Percentiles rank a stretch among this genome's conserved stretches.
These are phyloP conservation scores for Pleurotus sapidus DNA, from an alignment of 768 basidiomycete species.

Conservation along the genomic window DNA sequence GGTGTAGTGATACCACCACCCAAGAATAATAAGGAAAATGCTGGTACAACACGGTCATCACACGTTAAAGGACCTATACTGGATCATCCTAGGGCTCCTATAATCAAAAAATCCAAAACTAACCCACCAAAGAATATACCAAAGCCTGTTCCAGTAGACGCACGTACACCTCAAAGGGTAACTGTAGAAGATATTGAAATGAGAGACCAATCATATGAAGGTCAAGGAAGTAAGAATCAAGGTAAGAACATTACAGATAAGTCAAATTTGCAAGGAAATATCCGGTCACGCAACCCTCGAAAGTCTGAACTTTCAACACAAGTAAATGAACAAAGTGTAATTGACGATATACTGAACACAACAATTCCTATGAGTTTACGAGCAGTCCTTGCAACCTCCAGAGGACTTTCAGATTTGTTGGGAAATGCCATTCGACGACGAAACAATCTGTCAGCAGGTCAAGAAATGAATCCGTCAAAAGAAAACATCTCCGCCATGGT, in stretches of 20 bases:
- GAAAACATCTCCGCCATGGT: too few species aligned
- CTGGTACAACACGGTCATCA: not conserved
- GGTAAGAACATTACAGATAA: not conserved
- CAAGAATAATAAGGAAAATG: not conserved
- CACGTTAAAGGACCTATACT: not conserved
- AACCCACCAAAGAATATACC: not conserved
- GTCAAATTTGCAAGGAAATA: too few species aligned
- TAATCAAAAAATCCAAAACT: not conserved
- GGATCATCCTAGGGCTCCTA: not conserved
- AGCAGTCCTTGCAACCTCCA: not conserved
- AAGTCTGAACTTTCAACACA: slow-evolving; percentile 7
- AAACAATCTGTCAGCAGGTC: not conserved
- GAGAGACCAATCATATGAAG: not conserved
- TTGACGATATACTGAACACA: slow-evolving; percentile 2
- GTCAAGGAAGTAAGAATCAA: not conserved
- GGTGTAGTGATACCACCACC: not conserved
- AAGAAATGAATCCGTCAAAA: too few species aligned
- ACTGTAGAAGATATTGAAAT: not conserved
- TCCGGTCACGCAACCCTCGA: too few species aligned
- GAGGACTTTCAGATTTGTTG: not conserved
- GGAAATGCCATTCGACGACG: not conserved
- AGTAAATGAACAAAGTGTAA: not conserved
- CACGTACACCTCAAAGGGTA: not conserved
- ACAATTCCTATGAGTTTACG: not conserved
- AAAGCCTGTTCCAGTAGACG: not conserved